Conservation (phyloP, 2,329 filamentous ascomycete species). For the Colletotrichum trifolii region DNA sequence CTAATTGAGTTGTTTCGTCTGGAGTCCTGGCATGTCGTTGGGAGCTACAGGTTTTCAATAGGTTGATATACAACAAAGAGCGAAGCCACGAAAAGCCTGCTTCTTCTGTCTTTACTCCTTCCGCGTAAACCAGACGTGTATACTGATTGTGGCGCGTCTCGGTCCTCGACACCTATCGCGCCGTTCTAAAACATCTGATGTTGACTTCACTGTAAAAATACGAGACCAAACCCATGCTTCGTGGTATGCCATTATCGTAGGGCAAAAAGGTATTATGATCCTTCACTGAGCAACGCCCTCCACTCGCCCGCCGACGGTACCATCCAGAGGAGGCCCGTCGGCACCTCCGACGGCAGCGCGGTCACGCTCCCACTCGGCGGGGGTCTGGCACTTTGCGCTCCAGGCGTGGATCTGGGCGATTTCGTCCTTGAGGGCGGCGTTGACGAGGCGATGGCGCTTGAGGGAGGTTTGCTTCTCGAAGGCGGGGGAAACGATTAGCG, state of each 20-base stretch:
- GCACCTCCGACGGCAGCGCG: constrained; percentile 46
- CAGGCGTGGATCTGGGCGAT: constrained; percentile 94
- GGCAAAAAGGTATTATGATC: background rate
- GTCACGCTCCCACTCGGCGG: constrained; percentile 86
- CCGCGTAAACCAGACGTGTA: constrained; percentile 13
- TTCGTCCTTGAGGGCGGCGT: constrained; percentile 83
- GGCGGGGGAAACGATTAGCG: constrained; percentile 70
- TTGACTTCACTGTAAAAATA: constrained; percentile 4
- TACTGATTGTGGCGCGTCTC: constrained; percentile 1
- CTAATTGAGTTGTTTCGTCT: constrained; percentile 17
- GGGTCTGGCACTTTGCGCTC: constrained; percentile 94
- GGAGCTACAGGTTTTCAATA: constrained; percentile 29
- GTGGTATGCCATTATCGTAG: constrained; percentile 1
- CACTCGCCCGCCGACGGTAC: constrained; percentile 57
- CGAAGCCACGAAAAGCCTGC: constrained; percentile 36
- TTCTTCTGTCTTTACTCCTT: constrained; percentile 20
- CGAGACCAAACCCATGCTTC: constrained; percentile 1
- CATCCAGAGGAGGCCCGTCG: constrained; percentile 53
- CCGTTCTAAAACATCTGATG: constrained; percentile 12
- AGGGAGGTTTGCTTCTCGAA: constrained; percentile 81
- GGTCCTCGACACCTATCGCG: constrained; percentile 21
- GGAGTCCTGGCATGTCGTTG: constrained; percentile 36
- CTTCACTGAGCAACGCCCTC: constrained; percentile 45
- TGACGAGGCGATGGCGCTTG: constrained; percentile 87
- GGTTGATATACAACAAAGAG: constrained; percentile 37